Evolutionary conservation across 2,329 filamentous ascomycete species (phyloP).

Genomic region (Beauveria sp.): DNA sequence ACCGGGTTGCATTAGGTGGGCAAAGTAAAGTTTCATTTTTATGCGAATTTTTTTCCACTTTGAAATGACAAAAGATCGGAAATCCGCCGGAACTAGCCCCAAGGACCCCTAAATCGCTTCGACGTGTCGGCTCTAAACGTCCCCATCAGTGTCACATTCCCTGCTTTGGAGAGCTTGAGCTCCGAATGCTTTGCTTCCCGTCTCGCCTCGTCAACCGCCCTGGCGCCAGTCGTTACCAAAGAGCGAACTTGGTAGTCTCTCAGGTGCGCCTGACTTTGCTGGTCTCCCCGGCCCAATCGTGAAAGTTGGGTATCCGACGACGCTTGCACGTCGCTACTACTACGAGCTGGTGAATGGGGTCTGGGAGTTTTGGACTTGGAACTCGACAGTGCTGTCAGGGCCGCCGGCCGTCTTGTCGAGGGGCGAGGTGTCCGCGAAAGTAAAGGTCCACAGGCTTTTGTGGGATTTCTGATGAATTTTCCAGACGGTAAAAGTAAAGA

Average conservation of each 20-base stretch:
- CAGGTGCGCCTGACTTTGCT: conserved; percentile 16
- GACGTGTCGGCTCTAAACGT: conserved; percentile 15
- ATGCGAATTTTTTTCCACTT: too few relatives aligned
- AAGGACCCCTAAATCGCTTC: conserved; percentile 10
- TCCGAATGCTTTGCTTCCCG: conserved; percentile 13
- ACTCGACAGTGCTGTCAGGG: not conserved
- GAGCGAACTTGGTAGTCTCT: conserved; percentile 15
- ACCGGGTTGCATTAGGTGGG: too few relatives aligned
- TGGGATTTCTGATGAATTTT: conserved; percentile 23
- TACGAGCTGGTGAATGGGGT: not conserved
- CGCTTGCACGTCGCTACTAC: not conserved
- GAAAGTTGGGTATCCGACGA: conserved; percentile 13
- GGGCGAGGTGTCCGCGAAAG: not conserved
- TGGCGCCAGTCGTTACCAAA: conserved; percentile 13
- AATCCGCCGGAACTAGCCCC: not conserved
- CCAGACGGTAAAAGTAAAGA: conserved; percentile 29
- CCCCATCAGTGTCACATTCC: conserved; percentile 15
- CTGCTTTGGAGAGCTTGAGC: conserved; percentile 12
- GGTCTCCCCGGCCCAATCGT: conserved; percentile 13
- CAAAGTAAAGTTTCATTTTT: too few relatives aligned
- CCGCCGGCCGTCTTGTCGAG: not conserved
- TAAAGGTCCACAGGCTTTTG: not conserved
- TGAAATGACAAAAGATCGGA: not conserved
- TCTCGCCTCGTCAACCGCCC: conserved; percentile 12
- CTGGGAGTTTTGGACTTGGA: not conserved